Base-by-base conservation (phyloP, 495 filamentous ascomycete genomes). In the Penicillium dipodomyicola region DNA sequence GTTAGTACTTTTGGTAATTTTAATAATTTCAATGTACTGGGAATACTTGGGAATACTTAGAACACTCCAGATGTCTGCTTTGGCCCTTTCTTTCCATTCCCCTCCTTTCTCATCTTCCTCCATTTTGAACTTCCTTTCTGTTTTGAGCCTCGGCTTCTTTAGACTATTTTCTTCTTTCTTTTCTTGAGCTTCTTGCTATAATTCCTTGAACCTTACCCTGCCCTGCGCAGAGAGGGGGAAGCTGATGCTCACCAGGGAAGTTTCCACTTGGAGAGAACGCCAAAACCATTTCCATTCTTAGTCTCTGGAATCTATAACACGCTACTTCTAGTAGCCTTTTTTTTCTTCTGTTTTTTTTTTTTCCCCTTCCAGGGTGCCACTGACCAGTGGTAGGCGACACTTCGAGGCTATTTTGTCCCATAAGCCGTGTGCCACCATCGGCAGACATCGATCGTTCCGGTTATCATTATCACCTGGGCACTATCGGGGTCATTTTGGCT, bases 241-340 rank as follows among this genome's bases (percentile, higher is more conserved):
- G 17, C 22, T 25, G n/a, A 52, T 27, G 22, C 50, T 42, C 27
- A 25, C 25, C 23, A 29, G 17, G 33, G 14, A 49, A 41, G 40
- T 19, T 40, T 35, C 20, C 44, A 49, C 32, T 22, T 37, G 54
- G 29, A 30, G 23, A 33, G 20, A 44, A 19, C 47, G n/a, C 20
- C 37, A 39, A 20, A 45, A 20, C n/a, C 19, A 33, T 14, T 39
- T 33, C n/a, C 20, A 40, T 19, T 46, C 14, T 59, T 49, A 50
- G 48, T 62, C 37, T 48, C 50, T 48, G 54, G 56, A 56, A 65
- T 69, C 64, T 67, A 62, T 52, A 58, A 62, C 57, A 54, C 62
- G 62, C 63, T 65, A 64, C 62, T 60, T 53, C 58, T 66, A 58
- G 60, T 64, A 57, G 64, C 61, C 49, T 46, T 52, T 65, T 55